Base-by-base conservation (phyloP, 73 alveolate genomes). In the Paramecium caudatum region DNA sequence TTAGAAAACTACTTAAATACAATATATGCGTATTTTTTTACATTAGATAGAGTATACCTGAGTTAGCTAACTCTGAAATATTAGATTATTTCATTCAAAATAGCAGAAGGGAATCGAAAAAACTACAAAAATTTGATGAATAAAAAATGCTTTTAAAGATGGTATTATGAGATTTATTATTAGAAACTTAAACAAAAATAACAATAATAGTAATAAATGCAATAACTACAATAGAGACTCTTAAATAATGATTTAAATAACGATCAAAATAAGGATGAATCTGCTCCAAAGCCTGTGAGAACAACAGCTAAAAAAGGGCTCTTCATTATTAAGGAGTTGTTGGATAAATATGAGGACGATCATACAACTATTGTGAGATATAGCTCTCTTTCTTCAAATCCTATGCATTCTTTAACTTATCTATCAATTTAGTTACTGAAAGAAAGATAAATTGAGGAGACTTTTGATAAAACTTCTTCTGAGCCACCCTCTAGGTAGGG, bases 71-170 rank as follows among this genome's bases (percentile, higher is more conserved):
- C 19, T 41, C 62, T 34, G 88, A 74, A n/a, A 43, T 74, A 2
- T 74, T 74, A 43, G 46, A 41, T 41, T 74, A 74, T 39, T 74
- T 74, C 25, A 74, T 74, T 21, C 10, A 74, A 41, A 37, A 74
- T 19, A 41, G 69, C 43, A 74, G 21, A 39, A 41, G 88, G 32
- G 88, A 74, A 21, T 41, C 69, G 27, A 74, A 74, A 23, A 74
- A 74, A 37, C 30, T 41, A 39, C 19, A 74, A 43, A 74, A 43
- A 21, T 74, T 41, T 45, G 88, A 74, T 45, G 88, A 74, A 43
- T 43, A 74, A 13, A 74, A 74, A 13, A 37, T 74, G 15, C 33
- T 65, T 25, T 27, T 65, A 36, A 65, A 33, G 6, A 65, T 65
- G 83, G 83, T 65, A 30, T 63, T 3, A 0, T 27, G 16, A 15